These are phyloP conservation scores for Ascoidea asiatica DNA, from an alignment of 805 yeast genomes.

Conservation along the genomic window DNA sequence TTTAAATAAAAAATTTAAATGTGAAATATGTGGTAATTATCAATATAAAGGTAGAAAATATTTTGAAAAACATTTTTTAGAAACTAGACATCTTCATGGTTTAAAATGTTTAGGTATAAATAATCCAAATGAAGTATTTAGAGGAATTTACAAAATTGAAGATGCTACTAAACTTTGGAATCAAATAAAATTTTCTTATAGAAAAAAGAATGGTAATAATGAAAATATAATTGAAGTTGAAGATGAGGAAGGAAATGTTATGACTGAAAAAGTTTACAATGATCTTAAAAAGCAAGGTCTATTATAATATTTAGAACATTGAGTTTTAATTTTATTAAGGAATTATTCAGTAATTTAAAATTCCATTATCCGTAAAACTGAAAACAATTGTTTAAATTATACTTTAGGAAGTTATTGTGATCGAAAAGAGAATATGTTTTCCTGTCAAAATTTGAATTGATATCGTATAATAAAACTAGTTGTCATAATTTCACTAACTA, in stretches of 20 bases:
- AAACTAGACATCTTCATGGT: conserved; percentile 58
- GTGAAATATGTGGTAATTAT: conserved; percentile 80
- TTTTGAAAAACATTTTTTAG: conserved; percentile 68
- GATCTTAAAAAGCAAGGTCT: conserved; percentile 86
- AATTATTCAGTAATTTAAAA: too few relatives aligned
- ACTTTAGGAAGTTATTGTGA: too few relatives aligned
- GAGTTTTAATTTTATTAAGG: too few relatives aligned
- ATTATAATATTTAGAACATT: conserved; percentile 21
- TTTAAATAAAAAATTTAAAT: conserved; percentile 49
- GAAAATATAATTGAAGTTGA: conserved; percentile 70
- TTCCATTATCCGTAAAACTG: too few relatives aligned
- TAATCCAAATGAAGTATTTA: conserved; percentile 35
- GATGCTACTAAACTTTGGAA: conserved; percentile 57
- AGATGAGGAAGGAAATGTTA: conserved; percentile 86
- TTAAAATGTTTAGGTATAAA: conserved; percentile 58
- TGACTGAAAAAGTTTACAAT: conserved; percentile 69
- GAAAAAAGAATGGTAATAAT: conserved; percentile 20
- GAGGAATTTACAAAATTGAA: conserved; percentile 48
- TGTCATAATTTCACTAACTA: too few relatives aligned
- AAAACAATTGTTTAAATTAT: too few relatives aligned
- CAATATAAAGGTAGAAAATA: conserved; percentile 60
- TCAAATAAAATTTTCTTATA: conserved; percentile 23
- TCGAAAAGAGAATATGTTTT: too few relatives aligned
- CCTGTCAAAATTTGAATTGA: too few relatives aligned
- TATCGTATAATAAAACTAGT: too few relatives aligned